A percentile compares a stretch with the other conserved stretches of the same genome.
Evolutionary conservation across 441 rosid species (phyloP).

Genomic region (Pelargonium fulgidum): DNA sequence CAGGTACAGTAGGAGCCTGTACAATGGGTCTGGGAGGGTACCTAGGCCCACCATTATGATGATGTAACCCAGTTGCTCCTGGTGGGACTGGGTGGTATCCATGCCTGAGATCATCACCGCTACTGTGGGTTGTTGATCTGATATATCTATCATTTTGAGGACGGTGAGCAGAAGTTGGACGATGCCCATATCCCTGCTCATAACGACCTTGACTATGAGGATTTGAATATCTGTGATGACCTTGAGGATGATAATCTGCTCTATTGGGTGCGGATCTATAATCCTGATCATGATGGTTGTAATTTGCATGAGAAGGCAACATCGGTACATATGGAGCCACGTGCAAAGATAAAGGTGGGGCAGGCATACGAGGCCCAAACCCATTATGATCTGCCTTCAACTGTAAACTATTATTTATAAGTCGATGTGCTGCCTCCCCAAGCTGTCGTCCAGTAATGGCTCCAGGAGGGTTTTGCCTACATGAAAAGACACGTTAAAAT

Average conservation of each 20-base stretch:
- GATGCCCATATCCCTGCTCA: constrained; percentile 22
- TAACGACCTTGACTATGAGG: constrained; percentile 17
- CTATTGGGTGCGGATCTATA: constrained; percentile 22
- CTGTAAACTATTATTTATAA: constrained; percentile 58
- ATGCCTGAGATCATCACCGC: constrained; percentile 22
- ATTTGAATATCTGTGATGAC: constrained; percentile 14
- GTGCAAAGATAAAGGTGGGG: constrained; percentile 20
- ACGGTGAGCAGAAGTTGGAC: constrained; percentile 16
- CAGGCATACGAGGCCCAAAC: constrained; percentile 20
- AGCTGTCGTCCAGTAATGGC: constrained; percentile 54
- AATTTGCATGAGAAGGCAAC: constrained; percentile 24
- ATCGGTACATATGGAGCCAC: constrained; percentile 23
- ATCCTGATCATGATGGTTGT: constrained; percentile 26
- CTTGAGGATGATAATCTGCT: constrained; percentile 23
- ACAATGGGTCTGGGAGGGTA: constrained; percentile 22
- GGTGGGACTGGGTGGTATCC: constrained; percentile 2
- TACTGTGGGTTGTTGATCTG: constrained; percentile 15
- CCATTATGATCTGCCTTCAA: constrained; percentile 29
- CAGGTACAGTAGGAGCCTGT: constrained; percentile 9
- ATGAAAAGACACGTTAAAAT: background rate
- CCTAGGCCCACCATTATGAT: constrained; percentile 30
- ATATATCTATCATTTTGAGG: constrained; percentile 25
- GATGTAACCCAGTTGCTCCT: constrained; percentile 9
- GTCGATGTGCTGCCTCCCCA: constrained; percentile 65
- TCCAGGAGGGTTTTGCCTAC: constrained; percentile 60